Base-by-base conservation (phyloP, 495 filamentous ascomycete genomes). In the Aspergillus homomorphus region DNA sequence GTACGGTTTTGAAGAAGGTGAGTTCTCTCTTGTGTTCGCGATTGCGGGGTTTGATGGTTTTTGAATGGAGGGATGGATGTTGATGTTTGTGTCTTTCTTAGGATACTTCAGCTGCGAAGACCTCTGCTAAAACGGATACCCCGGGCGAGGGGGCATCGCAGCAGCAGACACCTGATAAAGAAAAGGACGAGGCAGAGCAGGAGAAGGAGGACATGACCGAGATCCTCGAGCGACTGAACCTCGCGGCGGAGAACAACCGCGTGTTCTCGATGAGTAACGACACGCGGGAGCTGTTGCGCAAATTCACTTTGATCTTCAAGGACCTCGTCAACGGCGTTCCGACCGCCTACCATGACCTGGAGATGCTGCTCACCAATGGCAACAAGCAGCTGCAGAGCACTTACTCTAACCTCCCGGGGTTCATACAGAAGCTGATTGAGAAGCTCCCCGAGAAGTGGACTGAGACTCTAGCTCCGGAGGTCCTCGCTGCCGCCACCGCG, bases 321-420 rank as follows among this genome's bases (percentile, higher is more conserved):
- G 93, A 97, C 70, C 76, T 96, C n/a, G 80, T 90, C 56, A 92
- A 90, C 69, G 93, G 93, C 53, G 93, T 89, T 7, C 93, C 93
- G 22, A 95, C 92, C 0, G 94, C 94, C 15, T 96, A 95, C 68
- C 82, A 87, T 66, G 94, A 98, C 72, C 85, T 98, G 12, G 84
- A 90, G 24, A 75, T 80, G 62, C 85, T 98, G 16, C 78, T 98
- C 30, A 90, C 89, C 15, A 88, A 90, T 67, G 87, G 85, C 20
- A 89, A 94, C 64, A 82, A 82, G 44, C 83, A 88, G 55, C 76
- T 98, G 1, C 82, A 87, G 60, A 82, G 89, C 57, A 87, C 87
- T 41, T 98, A 87, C 74, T 83, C 87, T 10, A 77, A 84, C 52
- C 82, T 97, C n/a, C 93, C 93, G 0, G 71, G 75, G 0, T 88